Evolutionary conservation across 352 stramenopile genomes (phyloP).

Genomic region (Pythium graminicola): DNA sequence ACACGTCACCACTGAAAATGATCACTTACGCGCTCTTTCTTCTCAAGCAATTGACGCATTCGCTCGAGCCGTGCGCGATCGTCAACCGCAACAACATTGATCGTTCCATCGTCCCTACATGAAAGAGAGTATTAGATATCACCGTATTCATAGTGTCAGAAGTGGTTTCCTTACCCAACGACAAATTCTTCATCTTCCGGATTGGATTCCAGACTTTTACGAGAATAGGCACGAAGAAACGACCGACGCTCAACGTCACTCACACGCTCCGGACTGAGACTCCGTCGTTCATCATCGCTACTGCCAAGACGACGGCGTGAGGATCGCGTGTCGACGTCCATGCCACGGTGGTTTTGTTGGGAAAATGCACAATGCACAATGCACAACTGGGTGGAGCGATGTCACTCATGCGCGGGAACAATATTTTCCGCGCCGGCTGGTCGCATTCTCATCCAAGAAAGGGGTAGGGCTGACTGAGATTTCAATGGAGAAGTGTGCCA

Average conservation of each 20-base stretch:
- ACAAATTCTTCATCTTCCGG: slow-evolving; percentile 56
- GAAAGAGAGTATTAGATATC: not conserved
- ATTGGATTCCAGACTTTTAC: slow-evolving; percentile 31
- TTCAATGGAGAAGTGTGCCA: too few relatives aligned
- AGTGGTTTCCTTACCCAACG: slow-evolving; percentile 35
- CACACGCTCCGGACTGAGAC: slow-evolving; percentile 11
- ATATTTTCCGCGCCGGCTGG: too few relatives aligned
- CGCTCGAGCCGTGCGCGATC: slow-evolving; percentile 44
- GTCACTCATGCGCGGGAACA: too few relatives aligned
- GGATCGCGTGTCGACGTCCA: too few relatives aligned
- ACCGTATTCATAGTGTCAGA: not conserved
- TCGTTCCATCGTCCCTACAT: slow-evolving; percentile 52
- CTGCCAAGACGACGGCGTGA: not conserved
- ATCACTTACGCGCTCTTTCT: slow-evolving; percentile 38
- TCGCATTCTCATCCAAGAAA: too few relatives aligned
- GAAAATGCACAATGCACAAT: too few relatives aligned
- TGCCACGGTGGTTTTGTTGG: too few relatives aligned
- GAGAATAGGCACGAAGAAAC: slow-evolving; percentile 25
- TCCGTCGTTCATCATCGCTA: not conserved
- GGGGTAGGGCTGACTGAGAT: too few relatives aligned
- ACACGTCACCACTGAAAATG: not conserved
- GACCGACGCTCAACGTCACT: slow-evolving; percentile 22
- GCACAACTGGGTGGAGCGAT: too few relatives aligned
- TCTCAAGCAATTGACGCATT: slow-evolving; percentile 37
- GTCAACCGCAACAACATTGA: slow-evolving; percentile 37